phyloP scores from a whole-genome alignment of 2,329 filamentous ascomycete genomes.

The Thielaviopsis populi region DNA sequence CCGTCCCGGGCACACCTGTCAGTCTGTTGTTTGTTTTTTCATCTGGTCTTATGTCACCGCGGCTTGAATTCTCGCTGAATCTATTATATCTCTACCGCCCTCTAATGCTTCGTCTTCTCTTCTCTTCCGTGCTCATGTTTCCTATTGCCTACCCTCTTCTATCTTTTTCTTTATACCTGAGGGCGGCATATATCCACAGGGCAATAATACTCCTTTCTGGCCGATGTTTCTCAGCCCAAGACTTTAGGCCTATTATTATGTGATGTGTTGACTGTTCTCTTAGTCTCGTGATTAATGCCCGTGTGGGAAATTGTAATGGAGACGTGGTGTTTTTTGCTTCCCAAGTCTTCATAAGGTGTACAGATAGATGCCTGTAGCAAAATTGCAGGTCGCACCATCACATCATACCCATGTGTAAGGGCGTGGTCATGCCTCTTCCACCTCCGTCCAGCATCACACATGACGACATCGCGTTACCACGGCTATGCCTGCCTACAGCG shows the following conservation, averaged over 20 bases:
- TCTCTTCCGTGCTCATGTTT: no score
- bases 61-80: neutral
- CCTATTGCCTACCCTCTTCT: no score
- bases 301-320: neutral
- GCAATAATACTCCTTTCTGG: no score
- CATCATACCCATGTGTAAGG: neutral
- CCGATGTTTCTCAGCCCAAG: neutral
- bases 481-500: conserved; percentile 22
- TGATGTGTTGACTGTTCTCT: neutral
- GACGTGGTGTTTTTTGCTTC: neutral
- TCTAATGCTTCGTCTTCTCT: no score
- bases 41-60: neutral
- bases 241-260: neutral
- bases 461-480: neutral
- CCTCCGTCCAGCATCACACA: neutral
- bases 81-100: no score
- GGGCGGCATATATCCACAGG: no score
- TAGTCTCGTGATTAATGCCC: neutral
- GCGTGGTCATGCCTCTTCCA: neutral
- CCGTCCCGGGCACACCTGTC: neutral
- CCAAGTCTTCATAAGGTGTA: neutral
- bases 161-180: no score
- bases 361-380: neutral
- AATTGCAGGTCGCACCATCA: neutral
- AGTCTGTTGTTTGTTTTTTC: neutral